phyloP scores from a whole-genome alignment of 2,329 filamentous ascomycete species.

The Tolypocladium capitatum region DNA sequence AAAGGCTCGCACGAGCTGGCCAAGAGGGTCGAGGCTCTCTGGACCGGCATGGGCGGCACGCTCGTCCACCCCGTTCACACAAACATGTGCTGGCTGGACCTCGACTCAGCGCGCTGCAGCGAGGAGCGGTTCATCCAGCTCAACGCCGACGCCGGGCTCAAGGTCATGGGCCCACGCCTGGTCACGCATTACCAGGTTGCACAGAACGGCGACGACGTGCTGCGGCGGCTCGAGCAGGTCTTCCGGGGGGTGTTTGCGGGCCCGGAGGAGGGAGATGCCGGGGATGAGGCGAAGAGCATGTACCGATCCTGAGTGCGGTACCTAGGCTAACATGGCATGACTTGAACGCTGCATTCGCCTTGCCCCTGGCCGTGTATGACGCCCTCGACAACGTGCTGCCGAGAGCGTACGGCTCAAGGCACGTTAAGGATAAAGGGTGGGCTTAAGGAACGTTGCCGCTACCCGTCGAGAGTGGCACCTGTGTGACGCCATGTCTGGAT shows the following conservation, averaged over 20 bases:
- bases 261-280: not conserved
- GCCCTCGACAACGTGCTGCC: not conserved
- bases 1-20: constrained; percentile 48
- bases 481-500: not conserved
- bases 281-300: not conserved
- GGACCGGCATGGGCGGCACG: constrained; percentile 57
- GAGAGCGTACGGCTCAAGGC: not conserved
- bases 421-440: not conserved
- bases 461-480: not conserved
- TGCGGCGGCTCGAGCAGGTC: constrained; percentile 40
- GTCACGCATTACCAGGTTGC: constrained; percentile 50
- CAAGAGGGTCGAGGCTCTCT: constrained; percentile 51
- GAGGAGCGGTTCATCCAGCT: constrained; percentile 23
- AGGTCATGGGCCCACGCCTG: constrained; percentile 25
- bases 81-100: constrained; percentile 85
- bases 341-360: not conserved
- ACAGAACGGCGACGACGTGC: constrained; percentile 42
- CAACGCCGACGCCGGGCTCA: constrained; percentile 28
- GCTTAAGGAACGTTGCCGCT: not conserved
- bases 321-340: not conserved
- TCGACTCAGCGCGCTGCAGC: constrained; percentile 43
- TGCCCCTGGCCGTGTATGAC: not conserved
- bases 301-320: not conserved
- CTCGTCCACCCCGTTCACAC: constrained; percentile 61
- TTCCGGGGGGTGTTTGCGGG: constrained; percentile 28